Evolutionary conservation across 1,284 basidiomycete genomes (phyloP), one percentile per base, ranked within the genome.

Genomic region (Pseudozyma tsukubaensis): DNA sequence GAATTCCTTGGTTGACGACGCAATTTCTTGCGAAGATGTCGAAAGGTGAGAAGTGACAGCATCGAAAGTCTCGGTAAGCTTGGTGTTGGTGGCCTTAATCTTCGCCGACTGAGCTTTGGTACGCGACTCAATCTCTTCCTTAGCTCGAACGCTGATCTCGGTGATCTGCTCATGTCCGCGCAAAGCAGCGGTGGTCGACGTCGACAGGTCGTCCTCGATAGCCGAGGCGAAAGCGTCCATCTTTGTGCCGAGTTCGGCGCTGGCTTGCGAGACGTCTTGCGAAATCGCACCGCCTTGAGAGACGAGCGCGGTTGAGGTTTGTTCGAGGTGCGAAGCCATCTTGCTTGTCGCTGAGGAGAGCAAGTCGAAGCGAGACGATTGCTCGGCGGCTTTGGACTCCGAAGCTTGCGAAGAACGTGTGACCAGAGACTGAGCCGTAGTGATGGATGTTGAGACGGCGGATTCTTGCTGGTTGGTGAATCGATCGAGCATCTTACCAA

Each of bases 381-480:
- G 63, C 12, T 57, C 32, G 4, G 50, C 36, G 6, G 53, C 56
- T 37, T 69, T 60, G 2, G 66, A 57, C 21, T 71, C 40, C 7
- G 47, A 39, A 1, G 64, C 61, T 16, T 39, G 29, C n/a, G 39
- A 58, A 19, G 65, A 68, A 7, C 29, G 51, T 34, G 50, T 43
- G 24, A 69, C 47, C 39, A 87, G 89, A 21, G 86, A 85, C 60
- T 89, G 87, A 37, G 92, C 86, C 32, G 86, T 83, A 1, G 85
- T 85, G 51, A 93, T 87, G 0, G 89, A 88, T 13, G 89, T 88
- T 19, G 88, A 87, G 47, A 94, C 86, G n/a, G 89, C 89, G 18
- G 88, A 86, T 77, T 94, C 91, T 36, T 92, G 89, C 49, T 90
- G 87, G 29, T 88, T 86, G 12, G 90, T 88, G 83, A 91, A 94